These are phyloP conservation scores for Xylaria telfairii DNA, from an alignment of 495 filamentous ascomycete genomes.

Conservation along the genomic window DNA sequence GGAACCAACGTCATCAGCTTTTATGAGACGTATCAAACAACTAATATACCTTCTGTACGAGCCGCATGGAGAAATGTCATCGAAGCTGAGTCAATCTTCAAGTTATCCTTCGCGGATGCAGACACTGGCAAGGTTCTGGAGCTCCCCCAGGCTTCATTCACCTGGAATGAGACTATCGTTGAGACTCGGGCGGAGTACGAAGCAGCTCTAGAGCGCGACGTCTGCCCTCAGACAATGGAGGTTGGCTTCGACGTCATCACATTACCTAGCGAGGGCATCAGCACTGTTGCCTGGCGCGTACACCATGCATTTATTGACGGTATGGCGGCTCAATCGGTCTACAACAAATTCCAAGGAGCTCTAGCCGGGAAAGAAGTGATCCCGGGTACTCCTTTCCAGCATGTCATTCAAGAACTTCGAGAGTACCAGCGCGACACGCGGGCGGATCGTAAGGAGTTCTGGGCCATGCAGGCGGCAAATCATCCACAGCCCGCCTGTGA, in stretches of 20 bases:
- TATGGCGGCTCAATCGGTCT: background rate
- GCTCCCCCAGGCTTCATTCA: background rate
- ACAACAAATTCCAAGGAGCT: background rate
- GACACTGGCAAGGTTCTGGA: background rate
- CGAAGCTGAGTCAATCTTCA: conserved; percentile 29
- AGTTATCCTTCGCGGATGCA: conserved; percentile 3
- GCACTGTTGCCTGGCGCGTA: conserved; percentile 45
- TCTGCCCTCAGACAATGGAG: too few relatives aligned
- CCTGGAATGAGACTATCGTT: background rate
- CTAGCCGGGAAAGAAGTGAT: background rate
- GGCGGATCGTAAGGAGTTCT: too few relatives aligned
- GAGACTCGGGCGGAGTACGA: background rate
- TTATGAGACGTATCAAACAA: conserved; percentile 15
- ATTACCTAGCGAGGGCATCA: too few relatives aligned
- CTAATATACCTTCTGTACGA: conserved; percentile 18
- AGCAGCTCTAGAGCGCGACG: background rate
- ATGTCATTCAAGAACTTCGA: too few relatives aligned
- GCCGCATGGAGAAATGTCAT: conserved; percentile 27
- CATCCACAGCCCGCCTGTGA: too few relatives aligned
- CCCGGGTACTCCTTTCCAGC: too few relatives aligned
- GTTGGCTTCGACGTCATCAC: too few relatives aligned
- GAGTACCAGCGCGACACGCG: too few relatives aligned
- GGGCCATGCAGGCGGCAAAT: too few relatives aligned
- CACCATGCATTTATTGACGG: conserved; percentile 52
- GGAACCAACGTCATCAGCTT: conserved; percentile 25